Evolutionary conservation across 352 stramenopile genomes (phyloP).

Genomic region (Phytophthora macrochlamydospora): DNA sequence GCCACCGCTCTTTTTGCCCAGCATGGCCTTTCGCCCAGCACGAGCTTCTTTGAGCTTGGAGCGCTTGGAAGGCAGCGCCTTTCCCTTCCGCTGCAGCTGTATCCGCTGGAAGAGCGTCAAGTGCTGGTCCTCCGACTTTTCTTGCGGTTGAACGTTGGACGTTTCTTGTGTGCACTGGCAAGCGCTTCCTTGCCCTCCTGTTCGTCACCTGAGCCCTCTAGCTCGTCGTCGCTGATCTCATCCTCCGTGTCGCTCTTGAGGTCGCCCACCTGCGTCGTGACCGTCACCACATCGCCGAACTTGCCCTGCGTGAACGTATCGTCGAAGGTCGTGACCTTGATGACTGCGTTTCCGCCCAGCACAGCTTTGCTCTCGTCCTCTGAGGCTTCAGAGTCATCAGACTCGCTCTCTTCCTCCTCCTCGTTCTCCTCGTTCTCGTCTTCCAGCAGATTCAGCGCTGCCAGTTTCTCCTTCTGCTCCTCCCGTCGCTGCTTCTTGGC

Average conservation of each 20-base stretch:
- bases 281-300: constrained; percentile 87
- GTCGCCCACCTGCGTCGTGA: constrained; percentile 82
- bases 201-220: constrained; percentile 59
- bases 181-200: constrained; percentile 33
- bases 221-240: constrained; percentile 70
- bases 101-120: constrained; percentile 89
- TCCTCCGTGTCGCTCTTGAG: constrained; percentile 80
- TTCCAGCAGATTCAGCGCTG: constrained; percentile 57
- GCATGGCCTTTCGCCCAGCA: constrained; percentile 70
- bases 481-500: constrained; percentile 81
- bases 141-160: constrained; percentile 33
- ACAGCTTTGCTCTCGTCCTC: constrained; percentile 36
- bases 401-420: constrained; percentile 33
- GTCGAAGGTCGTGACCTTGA: constrained; percentile 77
- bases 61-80: constrained; percentile 82
- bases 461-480: constrained; percentile 79
- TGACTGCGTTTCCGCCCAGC: constrained; percentile 42
- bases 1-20: constrained; percentile 49
- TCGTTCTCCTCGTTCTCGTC: constrained; percentile 44
- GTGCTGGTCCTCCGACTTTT: constrained; percentile 64
- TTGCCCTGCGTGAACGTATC: constrained; percentile 86
- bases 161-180: constrained; percentile 22
- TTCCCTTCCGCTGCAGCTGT: constrained; percentile 83
- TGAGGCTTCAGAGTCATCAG: constrained; percentile 34
- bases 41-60: constrained; percentile 84